Percentiles rank a stretch among this genome's conserved stretches.
Conservation (phyloP, 495 filamentous ascomycete species). For the Aspergillus cristatus region DNA sequence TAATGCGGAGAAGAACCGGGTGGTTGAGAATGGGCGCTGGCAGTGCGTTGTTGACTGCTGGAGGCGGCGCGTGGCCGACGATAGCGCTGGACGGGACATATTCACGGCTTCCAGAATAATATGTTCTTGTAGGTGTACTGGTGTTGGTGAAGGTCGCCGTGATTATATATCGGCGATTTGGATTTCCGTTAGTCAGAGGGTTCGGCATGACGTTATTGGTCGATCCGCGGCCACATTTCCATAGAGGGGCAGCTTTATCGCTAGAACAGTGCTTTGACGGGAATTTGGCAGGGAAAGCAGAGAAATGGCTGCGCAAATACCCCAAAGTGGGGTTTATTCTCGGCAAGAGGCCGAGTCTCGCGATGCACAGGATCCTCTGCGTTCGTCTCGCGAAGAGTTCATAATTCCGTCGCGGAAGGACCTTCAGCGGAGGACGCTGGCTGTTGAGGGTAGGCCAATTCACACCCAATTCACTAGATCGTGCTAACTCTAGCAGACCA, state of each 20-base stretch:
- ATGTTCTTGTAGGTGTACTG: not conserved
- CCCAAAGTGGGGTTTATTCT: slow-evolving; percentile 1
- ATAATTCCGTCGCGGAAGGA: slow-evolving; percentile 74
- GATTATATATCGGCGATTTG: slow-evolving; percentile 11
- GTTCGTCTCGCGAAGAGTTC: slow-evolving; percentile 64
- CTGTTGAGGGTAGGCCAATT: slow-evolving; percentile 20
- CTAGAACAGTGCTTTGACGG: too few relatives aligned
- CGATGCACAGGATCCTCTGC: slow-evolving; percentile 62
- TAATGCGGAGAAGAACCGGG: slow-evolving; percentile 32
- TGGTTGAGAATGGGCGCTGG: slow-evolving; percentile 18
- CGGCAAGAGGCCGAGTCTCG: slow-evolving; percentile 52
- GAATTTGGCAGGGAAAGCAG: not conserved
- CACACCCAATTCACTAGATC: not conserved
- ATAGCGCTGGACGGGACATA: slow-evolving; percentile 24
- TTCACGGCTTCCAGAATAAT: not conserved
- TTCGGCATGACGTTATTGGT: slow-evolving; percentile 26
- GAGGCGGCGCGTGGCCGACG: slow-evolving; percentile 15
- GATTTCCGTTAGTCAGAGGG: slow-evolving; percentile 21
- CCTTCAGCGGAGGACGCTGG: slow-evolving; percentile 56
- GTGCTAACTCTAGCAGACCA: slow-evolving; percentile 4
- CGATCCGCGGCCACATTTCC: slow-evolving; percentile 9
- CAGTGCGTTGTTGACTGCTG: slow-evolving; percentile 7
- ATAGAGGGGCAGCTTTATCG: too few relatives aligned
- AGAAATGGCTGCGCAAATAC: slow-evolving; percentile 11
- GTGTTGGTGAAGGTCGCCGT: slow-evolving; percentile 1